Conservation (phyloP, 352 stramenopile species). For the Labyrinthula sp. region DNA sequence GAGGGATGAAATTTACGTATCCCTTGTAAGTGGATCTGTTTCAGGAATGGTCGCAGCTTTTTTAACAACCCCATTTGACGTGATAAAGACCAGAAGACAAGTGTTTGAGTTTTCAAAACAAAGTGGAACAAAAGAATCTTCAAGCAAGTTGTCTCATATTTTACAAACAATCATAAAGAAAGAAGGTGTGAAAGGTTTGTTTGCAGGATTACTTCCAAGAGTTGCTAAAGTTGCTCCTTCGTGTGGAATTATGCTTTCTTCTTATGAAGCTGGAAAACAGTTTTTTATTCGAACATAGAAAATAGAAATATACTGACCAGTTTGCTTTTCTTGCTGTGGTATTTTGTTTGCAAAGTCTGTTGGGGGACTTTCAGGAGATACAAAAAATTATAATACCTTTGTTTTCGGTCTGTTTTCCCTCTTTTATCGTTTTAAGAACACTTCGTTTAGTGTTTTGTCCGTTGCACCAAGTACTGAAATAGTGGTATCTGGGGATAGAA, state of each 20-base stretch:
- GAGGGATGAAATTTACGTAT: slow-evolving; percentile 28
- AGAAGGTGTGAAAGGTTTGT: slow-evolving; percentile 46
- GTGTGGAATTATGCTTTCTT: slow-evolving; percentile 59
- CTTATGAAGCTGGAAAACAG: slow-evolving; percentile 38
- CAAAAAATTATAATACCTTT: too few relatives aligned
- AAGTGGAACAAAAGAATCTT: background rate
- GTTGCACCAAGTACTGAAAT: too few relatives aligned
- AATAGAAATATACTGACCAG: too few relatives aligned
- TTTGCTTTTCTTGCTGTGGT: too few relatives aligned
- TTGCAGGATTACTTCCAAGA: slow-evolving; percentile 45
- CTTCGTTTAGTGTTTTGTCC: too few relatives aligned
- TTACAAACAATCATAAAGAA: slow-evolving; percentile 36
- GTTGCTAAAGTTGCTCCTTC: slow-evolving; percentile 53
- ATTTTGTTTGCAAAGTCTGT: too few relatives aligned
- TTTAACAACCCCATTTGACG: slow-evolving; percentile 76
- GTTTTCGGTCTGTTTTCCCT: too few relatives aligned
- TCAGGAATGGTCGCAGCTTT: slow-evolving; percentile 60
- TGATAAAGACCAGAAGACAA: slow-evolving; percentile 75
- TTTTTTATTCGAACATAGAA: too few relatives aligned
- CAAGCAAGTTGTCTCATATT: slow-evolving; percentile 24
- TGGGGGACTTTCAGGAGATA: too few relatives aligned
- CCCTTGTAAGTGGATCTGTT: slow-evolving; percentile 56
- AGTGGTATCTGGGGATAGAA: too few relatives aligned
- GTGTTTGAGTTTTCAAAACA: slow-evolving; percentile 35
- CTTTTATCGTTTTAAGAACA: too few relatives aligned